Conservation (phyloP, 1,284 basidiomycete species). For the Laetiporus sulphureus region DNA sequence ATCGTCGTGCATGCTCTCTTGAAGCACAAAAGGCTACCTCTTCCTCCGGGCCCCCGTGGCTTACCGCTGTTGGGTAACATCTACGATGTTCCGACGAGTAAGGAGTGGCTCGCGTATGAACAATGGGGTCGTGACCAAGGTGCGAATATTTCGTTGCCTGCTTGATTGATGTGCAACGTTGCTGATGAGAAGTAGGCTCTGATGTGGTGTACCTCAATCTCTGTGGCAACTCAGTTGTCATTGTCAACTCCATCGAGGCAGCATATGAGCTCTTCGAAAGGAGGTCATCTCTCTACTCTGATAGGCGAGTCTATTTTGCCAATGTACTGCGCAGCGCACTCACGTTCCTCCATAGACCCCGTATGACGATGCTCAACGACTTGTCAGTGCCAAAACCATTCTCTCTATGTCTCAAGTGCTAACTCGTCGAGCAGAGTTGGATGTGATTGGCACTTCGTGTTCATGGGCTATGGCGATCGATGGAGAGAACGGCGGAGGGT, state of each 20-base stretch:
- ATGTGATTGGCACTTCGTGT: constrained; percentile 22
- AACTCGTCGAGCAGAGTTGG: constrained; percentile 17
- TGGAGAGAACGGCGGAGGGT: constrained; percentile 21
- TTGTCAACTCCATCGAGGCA: constrained; percentile 22
- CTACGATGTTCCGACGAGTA: constrained; percentile 20
- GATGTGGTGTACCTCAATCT: constrained; percentile 22
- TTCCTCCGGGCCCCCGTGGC: constrained; percentile 24
- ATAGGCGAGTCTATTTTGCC: constrained; percentile 10
- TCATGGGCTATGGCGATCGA: constrained; percentile 20
- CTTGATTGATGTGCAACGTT: neutral
- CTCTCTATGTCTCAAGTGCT: neutral
- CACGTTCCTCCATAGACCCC: constrained; percentile 9
- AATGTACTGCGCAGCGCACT: constrained; percentile 1
- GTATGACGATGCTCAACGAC: constrained; percentile 22
- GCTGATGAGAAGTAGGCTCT: constrained; percentile 13
- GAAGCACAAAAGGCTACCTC: constrained; percentile 10
- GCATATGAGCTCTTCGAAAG: constrained; percentile 24
- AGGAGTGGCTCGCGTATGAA: constrained; percentile 20
- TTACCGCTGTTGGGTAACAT: constrained; percentile 23
- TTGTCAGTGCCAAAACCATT: constrained; percentile 11
- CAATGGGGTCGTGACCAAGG: constrained; percentile 17
- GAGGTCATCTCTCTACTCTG: constrained; percentile 20
- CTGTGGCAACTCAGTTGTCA: constrained; percentile 17
- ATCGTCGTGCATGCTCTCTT: constrained; percentile 5
- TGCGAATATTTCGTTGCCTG: neutral